phyloP scores from a whole-genome alignment of 2,329 filamentous ascomycete genomes.

The Pseudocercospora musae region DNA sequence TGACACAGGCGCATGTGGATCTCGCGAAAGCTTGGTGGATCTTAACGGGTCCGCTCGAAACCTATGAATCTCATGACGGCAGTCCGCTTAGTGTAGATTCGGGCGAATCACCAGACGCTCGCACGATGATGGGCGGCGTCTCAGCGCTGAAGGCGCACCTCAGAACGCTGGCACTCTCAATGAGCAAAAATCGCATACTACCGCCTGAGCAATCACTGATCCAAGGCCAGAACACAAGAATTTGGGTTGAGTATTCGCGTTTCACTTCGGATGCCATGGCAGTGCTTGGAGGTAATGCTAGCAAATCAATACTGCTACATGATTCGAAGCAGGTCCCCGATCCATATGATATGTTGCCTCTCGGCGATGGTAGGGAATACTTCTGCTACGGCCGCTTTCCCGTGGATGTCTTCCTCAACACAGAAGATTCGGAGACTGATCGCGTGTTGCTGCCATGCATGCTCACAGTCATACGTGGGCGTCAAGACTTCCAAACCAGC shows the following conservation, averaged over 20 bases:
- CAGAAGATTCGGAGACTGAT: slow-evolving; percentile 66
- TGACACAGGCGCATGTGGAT: slow-evolving; percentile 78
- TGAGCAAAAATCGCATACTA: slow-evolving; percentile 75
- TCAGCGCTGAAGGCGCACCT: slow-evolving; percentile 41
- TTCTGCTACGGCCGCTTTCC: slow-evolving; percentile 80
- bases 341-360: slow-evolving; percentile 67
- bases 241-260: slow-evolving; percentile 76
- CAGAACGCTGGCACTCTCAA: slow-evolving; percentile 72
- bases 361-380: slow-evolving; percentile 68
- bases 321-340: slow-evolving; percentile 22
- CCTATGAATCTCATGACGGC: slow-evolving; percentile 16
- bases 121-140: slow-evolving; percentile 9
- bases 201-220: slow-evolving; percentile 63
- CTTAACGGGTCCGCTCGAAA: slow-evolving; percentile 41
- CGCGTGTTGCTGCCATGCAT: slow-evolving; percentile 69
- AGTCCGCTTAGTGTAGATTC: slow-evolving; percentile 10
- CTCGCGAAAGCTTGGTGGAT: slow-evolving; percentile 86
- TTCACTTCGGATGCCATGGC: slow-evolving; percentile 69
- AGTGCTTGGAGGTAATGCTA: slow-evolving; percentile 59
- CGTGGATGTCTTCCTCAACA: slow-evolving; percentile 71
- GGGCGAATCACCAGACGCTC: slow-evolving; percentile 2
- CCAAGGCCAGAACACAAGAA: slow-evolving; percentile 72
- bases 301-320: slow-evolving; percentile 21
- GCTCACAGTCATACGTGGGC: slow-evolving; percentile 69
- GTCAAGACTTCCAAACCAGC: slow-evolving; percentile 65